Percentiles rank a stretch among this genome's conserved stretches.
These are phyloP conservation scores for Isochrysis galbana DNA, from an alignment of 78 protist species.

Conservation along the genomic window DNA sequence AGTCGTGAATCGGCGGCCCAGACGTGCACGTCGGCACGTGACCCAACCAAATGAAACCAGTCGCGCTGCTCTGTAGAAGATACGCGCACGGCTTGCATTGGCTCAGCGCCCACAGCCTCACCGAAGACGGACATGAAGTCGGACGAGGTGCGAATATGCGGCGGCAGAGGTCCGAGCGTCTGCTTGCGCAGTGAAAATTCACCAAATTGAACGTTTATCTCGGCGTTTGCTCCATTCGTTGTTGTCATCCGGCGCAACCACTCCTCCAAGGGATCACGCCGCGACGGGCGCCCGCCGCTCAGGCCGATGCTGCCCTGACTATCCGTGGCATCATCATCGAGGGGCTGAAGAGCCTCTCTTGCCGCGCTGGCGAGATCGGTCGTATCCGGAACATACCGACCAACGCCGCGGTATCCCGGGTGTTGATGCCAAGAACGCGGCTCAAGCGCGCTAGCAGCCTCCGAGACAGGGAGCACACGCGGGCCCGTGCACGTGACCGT, in stretches of 20 bases:
- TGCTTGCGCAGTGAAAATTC: not conserved
- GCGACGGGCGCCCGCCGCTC: not conserved
- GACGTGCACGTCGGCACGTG: not conserved
- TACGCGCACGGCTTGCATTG: conserved; percentile 12
- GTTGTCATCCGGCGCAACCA: not conserved
- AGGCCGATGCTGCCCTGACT: not conserved
- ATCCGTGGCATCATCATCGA: not conserved
- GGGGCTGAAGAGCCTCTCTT: not conserved
- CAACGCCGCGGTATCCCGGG: conserved; percentile 1
- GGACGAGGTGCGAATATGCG: not conserved
- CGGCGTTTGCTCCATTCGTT: not conserved
- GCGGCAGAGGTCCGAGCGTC: not conserved
- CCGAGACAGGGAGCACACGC: not conserved
- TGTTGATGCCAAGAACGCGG: conserved; percentile 2
- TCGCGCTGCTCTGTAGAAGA: not conserved
- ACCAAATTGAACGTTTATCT: conserved; percentile 8
- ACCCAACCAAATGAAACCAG: conserved; percentile 17
- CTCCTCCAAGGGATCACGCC: not conserved
- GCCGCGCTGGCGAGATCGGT: not conserved
- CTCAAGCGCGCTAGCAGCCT: not conserved
- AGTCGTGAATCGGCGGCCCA: not conserved
- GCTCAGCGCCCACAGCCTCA: not conserved
- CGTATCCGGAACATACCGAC: conserved; percentile 20
- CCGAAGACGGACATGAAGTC: conserved; percentile 19
- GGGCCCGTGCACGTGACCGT: conserved; percentile 22